A percentile compares a stretch with the other conserved stretches of the same genome.
Conservation (phyloP, 2,329 filamentous ascomycete genomes). For the Aspergillus unguis region DNA sequence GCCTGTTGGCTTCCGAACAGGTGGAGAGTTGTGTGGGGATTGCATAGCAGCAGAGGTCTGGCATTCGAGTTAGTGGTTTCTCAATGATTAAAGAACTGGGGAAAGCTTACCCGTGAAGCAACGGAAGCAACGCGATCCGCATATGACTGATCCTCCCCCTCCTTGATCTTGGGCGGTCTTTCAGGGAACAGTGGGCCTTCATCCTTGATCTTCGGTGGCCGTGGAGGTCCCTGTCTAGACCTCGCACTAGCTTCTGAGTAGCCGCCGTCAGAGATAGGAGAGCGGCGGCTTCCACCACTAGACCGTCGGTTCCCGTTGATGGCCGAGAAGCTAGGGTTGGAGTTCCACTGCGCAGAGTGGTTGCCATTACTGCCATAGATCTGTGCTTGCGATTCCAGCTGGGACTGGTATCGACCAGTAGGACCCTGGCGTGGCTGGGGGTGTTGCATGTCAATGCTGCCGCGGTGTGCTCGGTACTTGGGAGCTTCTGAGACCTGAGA, state of each 20-base stretch:
- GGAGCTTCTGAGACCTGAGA: slow-evolving; percentile 56
- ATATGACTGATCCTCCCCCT: slow-evolving; percentile 36
- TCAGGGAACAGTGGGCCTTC: slow-evolving; percentile 59
- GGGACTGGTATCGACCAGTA: slow-evolving; percentile 59
- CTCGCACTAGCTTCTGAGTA: slow-evolving; percentile 43
- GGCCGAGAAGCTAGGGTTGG: slow-evolving; percentile 40
- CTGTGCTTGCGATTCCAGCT: slow-evolving; percentile 60
- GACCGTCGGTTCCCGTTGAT: slow-evolving; percentile 33
- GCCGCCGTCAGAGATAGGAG: slow-evolving; percentile 47
- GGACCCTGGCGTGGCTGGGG: slow-evolving; percentile 62
- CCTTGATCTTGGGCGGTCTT: slow-evolving; percentile 40
- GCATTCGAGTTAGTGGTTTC: not conserved
- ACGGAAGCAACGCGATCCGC: slow-evolving; percentile 42
- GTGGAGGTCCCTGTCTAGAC: slow-evolving; percentile 40
- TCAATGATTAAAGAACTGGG: too few relatives aligned
- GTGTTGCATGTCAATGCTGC: slow-evolving; percentile 62
- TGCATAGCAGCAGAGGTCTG: slow-evolving; percentile 33
- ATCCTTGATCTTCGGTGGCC: slow-evolving; percentile 54
- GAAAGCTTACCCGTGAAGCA: slow-evolving; percentile 34
- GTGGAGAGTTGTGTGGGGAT: slow-evolving; percentile 31
- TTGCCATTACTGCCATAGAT: slow-evolving; percentile 39
- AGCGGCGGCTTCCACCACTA: slow-evolving; percentile 40
- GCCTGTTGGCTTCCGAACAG: slow-evolving; percentile 47
- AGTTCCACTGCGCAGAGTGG: slow-evolving; percentile 45
- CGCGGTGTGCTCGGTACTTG: slow-evolving; percentile 63